Percentiles rank a stretch among this genome's conserved stretches.
Conservation (phyloP, 352 stramenopile genomes). For the Globisporangium middletonii region DNA sequence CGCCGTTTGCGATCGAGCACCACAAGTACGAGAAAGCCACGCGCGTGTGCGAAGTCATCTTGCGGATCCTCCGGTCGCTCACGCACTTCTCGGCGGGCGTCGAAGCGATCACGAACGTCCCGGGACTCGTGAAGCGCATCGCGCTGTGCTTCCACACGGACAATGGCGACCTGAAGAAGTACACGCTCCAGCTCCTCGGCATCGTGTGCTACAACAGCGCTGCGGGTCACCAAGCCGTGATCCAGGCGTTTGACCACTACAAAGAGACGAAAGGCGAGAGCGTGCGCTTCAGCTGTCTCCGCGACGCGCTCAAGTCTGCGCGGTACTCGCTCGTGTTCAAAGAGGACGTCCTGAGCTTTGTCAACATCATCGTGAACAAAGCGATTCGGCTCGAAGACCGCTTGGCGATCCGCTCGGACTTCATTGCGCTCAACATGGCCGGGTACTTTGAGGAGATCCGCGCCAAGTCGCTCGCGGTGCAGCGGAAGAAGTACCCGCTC, state of each 20-base stretch:
- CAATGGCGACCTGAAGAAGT: constrained; percentile 76
- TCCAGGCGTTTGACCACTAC: constrained; percentile 80
- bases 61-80: constrained; percentile 69
- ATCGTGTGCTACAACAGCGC: constrained; percentile 88
- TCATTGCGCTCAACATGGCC: constrained; percentile 81
- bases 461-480: constrained; percentile 71
- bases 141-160: constrained; percentile 84
- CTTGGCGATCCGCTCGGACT: constrained; percentile 75
- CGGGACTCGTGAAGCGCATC: constrained; percentile 72
- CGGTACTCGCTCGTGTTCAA: constrained; percentile 86
- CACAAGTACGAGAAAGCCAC: constrained; percentile 77
- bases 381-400: constrained; percentile 77
- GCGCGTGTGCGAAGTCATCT: constrained; percentile 64
- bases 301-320: constrained; percentile 75
- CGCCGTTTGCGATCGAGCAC: constrained; percentile 74
- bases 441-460: constrained; percentile 86
- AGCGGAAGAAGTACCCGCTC: constrained; percentile 60
- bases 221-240: constrained; percentile 66
- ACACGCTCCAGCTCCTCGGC: constrained; percentile 72
- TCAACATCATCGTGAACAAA: constrained; percentile 90
- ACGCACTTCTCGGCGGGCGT: constrained; percentile 77
- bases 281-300: constrained; percentile 76
- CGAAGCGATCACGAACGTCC: constrained; percentile 76
- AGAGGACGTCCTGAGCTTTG: constrained; percentile 83
- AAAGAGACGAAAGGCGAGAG: constrained; percentile 78